Conservation (phyloP, 1,139 yeast species). For the Ogataea hybrid region DNA sequence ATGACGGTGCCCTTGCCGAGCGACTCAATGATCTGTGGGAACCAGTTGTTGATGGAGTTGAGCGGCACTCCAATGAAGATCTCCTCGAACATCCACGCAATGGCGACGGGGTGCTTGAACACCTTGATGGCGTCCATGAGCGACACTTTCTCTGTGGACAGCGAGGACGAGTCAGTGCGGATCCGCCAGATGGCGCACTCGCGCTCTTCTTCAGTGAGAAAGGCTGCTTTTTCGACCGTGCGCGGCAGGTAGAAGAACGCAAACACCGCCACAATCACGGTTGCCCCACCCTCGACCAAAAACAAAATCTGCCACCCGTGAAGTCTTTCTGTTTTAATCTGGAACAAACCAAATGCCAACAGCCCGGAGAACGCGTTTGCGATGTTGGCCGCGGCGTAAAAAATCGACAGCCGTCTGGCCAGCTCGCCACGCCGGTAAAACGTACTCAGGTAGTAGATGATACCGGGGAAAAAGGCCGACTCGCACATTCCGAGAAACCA, state of each 20-base stretch:
- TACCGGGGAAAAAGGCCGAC: constrained; percentile 58
- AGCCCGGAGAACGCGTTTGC: constrained; percentile 54
- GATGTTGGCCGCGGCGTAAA: constrained; percentile 49
- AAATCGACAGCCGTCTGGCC: constrained; percentile 45
- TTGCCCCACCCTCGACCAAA: constrained; percentile 47
- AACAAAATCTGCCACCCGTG: constrained; percentile 51
- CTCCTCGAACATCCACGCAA: constrained; percentile 46
- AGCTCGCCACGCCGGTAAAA: constrained; percentile 50
- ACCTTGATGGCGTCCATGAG: constrained; percentile 46
- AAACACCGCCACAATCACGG: constrained; percentile 44
- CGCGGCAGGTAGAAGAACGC: constrained; percentile 42
- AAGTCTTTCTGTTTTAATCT: constrained; percentile 32
- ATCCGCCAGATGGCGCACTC: constrained; percentile 41
- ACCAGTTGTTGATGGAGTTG: constrained; percentile 48
- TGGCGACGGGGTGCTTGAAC: constrained; percentile 50
- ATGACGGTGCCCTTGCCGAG: constrained; percentile 52
- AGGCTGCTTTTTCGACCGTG: constrained; percentile 41
- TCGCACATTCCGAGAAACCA: constrained; percentile 55
- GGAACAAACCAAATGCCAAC: constrained; percentile 39
- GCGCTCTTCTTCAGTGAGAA: constrained; percentile 45
- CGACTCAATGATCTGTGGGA: constrained; percentile 50
- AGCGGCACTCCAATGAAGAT: constrained; percentile 47
- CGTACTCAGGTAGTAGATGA: constrained; percentile 42
- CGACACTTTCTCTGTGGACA: constrained; percentile 42
- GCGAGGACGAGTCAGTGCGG: constrained; percentile 45